Base-by-base conservation (phyloP, 768 basidiomycete species). In the Vishniacozyma victoriae region DNA sequence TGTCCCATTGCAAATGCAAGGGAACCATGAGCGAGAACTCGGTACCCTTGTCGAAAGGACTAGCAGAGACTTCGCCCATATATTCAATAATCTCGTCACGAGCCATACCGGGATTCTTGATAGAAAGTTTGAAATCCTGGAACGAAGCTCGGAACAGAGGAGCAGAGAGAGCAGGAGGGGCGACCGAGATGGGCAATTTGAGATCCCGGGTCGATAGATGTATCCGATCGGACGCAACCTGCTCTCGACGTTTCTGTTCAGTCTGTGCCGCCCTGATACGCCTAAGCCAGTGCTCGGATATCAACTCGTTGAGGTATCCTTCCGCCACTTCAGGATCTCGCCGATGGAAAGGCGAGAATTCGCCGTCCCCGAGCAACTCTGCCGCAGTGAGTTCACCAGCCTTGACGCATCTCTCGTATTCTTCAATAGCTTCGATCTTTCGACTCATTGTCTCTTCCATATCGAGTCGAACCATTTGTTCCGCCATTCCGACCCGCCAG, bases 21-120 rank as follows among this genome's bases (percentile, higher is more conserved):
- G 92, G 91, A 16, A 93, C 74, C 55, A 95, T 77, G 20, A 96
- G 76, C 11, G 86, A 83, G 67, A 84, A 95, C 57, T 79, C 60
- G 0, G 83, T 85, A 44, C 84, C 78, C 14, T 70, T 72, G 3
- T 88, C 87, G 43, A 93, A 63, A 80, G 80, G 48, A 55, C 78
- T 61, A 5, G 45, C 38, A 41, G 91, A 74, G 70, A 86, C 86
- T 37, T 82, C 76, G 1, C 81, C 68, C 16, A 90, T 72, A 41
- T 68, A 68, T 6, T 58, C 18, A 16, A 68, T 45, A 22, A 66
- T 75, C 3, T 77, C 72, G 4, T 75, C 74, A 3, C 75, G 49
- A 7, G 77, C 72, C 68, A 89, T 85, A 0, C 80, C 80, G 1
- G 86, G 85, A 4, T 74, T 73, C 2, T 76, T 74, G 18, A 89